A percentile compares a stretch with the other conserved stretches of the same genome.
These are phyloP conservation scores for Chlamydomonas sphaeroides DNA, from an alignment of 139 green algal genomes.

Conservation along the genomic window DNA sequence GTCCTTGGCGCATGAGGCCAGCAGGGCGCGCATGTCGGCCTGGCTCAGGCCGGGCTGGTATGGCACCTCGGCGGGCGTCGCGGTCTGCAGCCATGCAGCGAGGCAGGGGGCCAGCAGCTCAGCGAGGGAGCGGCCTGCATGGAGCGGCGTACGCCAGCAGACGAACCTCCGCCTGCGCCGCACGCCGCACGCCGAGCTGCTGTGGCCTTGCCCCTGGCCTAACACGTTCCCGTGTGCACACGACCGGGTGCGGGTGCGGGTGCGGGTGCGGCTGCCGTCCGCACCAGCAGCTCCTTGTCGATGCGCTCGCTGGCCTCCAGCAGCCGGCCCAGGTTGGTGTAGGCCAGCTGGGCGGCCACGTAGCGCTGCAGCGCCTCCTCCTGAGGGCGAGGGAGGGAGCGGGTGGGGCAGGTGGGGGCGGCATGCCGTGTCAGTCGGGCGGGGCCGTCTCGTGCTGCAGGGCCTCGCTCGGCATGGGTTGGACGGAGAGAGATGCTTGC, in stretches of 20 bases:
- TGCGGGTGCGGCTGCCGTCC: too few species aligned
- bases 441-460: not conserved
- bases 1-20: conserved; percentile 47
- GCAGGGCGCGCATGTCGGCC: conserved; percentile 48
- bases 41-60: conserved; percentile 48
- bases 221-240: too few species aligned
- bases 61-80: not conserved
- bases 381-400: not conserved
- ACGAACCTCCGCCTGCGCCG: too few species aligned
- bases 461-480: not conserved
- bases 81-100: conserved; percentile 43
- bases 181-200: too few species aligned
- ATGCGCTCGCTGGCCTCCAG: conserved; percentile 54
- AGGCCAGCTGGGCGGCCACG: conserved; percentile 55
- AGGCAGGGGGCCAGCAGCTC: too few species aligned
- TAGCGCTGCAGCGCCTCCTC: conserved; percentile 46
- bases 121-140: too few species aligned
- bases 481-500: too few species aligned
- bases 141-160: too few species aligned
- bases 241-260: too few species aligned
- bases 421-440: too few species aligned
- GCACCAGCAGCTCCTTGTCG: conserved; percentile 51
- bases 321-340: conserved; percentile 55
- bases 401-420: not conserved
- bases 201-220: too few species aligned